Conservation (phyloP, 305 asterid genomes). For the Withania somnifera region DNA sequence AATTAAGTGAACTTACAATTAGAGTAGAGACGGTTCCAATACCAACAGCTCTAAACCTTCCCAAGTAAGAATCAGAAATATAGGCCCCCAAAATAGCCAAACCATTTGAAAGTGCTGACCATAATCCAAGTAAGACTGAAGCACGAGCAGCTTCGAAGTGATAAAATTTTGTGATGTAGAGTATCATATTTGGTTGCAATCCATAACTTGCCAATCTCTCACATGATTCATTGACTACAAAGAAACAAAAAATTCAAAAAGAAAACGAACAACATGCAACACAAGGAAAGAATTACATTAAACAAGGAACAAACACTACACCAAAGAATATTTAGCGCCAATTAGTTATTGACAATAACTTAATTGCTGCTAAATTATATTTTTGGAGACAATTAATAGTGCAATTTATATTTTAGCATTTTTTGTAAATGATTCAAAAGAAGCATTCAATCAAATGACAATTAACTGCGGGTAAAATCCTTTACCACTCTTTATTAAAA, state of each 20-base stretch:
- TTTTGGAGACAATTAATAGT: too few relatives aligned
- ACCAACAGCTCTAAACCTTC: conserved; percentile 38
- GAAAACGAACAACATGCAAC: not conserved
- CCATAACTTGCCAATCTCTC: conserved; percentile 60
- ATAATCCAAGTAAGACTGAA: conserved; percentile 32
- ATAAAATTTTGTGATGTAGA: conserved; percentile 42
- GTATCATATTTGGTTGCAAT: conserved; percentile 39
- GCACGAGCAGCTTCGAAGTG: conserved; percentile 35
- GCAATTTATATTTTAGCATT: too few relatives aligned
- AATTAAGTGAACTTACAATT: conserved; percentile 24
- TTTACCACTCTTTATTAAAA: too few relatives aligned
- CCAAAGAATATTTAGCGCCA: too few relatives aligned
- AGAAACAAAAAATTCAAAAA: not conserved
- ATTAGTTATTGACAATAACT: too few relatives aligned
- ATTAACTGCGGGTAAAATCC: too few relatives aligned
- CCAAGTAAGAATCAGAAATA: conserved; percentile 51
- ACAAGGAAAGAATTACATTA: too few relatives aligned
- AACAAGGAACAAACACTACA: too few relatives aligned
- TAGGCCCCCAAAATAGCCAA: conserved; percentile 50
- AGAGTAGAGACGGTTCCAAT: conserved; percentile 47
- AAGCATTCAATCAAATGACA: too few relatives aligned
- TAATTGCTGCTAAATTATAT: too few relatives aligned
- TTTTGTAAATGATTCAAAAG: too few relatives aligned
- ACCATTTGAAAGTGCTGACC: conserved; percentile 39
- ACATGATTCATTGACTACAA: conserved; percentile 36